These are phyloP conservation scores for Dryas drummondii DNA, from an alignment of 306 rosid species.

Conservation along the genomic window DNA sequence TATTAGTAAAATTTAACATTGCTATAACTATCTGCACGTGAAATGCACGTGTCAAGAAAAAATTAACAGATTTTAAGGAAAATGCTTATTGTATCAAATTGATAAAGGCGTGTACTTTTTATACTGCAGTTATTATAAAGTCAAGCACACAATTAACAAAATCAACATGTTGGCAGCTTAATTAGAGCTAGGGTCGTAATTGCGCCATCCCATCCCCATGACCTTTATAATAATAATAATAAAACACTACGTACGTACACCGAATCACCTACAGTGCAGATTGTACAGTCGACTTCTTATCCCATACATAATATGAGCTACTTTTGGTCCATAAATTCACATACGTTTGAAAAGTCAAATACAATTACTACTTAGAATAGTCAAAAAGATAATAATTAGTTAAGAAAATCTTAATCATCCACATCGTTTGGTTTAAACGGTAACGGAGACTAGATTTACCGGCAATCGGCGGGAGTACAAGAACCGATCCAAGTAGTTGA, in stretches of 20 bases:
- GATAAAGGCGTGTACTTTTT: slow-evolving; percentile 20
- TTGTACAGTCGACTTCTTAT: neutral
- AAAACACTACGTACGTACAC: slow-evolving; percentile 1
- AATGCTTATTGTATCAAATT: neutral
- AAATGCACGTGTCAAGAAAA: slow-evolving; percentile 36
- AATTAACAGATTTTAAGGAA: slow-evolving; percentile 7
- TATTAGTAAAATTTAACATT: neutral
- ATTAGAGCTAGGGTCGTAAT: neutral
- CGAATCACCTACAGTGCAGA: neutral
- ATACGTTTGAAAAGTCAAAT: slow-evolving; percentile 47
- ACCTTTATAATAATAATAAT: neutral
- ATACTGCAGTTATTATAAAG: slow-evolving; percentile 24
- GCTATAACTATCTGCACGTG: neutral
- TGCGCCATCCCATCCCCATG: neutral
- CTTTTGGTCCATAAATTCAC: neutral
- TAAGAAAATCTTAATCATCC: neutral
- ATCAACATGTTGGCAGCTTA: neutral
- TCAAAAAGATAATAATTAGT: neutral
- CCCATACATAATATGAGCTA: slow-evolving; percentile 2
- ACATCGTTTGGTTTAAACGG: neutral
- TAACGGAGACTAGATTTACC: slow-evolving; percentile 45
- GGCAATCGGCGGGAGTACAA: slow-evolving; percentile 76
- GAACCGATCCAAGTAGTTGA: slow-evolving; percentile 94
- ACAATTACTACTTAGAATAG: slow-evolving; percentile 27
- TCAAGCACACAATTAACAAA: slow-evolving; percentile 13